phyloP scores from a whole-genome alignment of 2,329 filamentous ascomycete species.

The Aspergillus neoniger region DNA sequence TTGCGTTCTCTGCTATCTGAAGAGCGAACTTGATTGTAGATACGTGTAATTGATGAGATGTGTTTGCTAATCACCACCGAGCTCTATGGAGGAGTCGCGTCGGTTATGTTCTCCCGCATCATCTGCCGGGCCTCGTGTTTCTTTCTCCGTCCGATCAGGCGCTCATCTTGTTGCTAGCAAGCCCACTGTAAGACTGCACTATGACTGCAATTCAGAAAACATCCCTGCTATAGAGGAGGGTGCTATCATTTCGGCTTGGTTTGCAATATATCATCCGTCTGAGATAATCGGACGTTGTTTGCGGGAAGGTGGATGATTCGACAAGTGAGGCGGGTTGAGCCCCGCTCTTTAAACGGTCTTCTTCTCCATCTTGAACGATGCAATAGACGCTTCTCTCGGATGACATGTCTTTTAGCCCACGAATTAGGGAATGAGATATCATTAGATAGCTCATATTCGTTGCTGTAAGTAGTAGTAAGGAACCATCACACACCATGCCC shows the following conservation, averaged over 20 bases:
- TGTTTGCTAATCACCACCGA: not conserved
- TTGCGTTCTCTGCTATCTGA: not conserved
- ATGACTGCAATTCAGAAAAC: not conserved
- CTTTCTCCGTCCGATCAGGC: not conserved
- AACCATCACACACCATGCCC: too few species aligned
- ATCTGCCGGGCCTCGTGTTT: not conserved
- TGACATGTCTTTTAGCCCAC: not conserved
- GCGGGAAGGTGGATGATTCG: slow-evolving; percentile 13
- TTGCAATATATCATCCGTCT: slow-evolving; percentile 1
- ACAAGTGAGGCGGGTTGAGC: slow-evolving; percentile 1
- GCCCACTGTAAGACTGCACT: not conserved
- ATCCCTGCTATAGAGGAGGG: not conserved
- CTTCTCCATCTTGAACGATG: not conserved
- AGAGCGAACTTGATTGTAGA: not conserved
- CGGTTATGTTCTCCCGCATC: not conserved
- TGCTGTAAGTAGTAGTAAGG: too few species aligned
- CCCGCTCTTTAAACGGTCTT: not conserved
- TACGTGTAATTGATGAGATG: not conserved
- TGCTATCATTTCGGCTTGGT: slow-evolving; percentile 9
- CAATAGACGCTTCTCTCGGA: not conserved
- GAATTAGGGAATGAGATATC: too few species aligned
- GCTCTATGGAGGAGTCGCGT: not conserved
- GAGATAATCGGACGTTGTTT: slow-evolving; percentile 14
- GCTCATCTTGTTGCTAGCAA: not conserved
- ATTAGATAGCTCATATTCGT: too few species aligned